These are phyloP conservation scores for Thelonectria rubi DNA, from an alignment of 2,329 filamentous ascomycete species.

Conservation along the genomic window DNA sequence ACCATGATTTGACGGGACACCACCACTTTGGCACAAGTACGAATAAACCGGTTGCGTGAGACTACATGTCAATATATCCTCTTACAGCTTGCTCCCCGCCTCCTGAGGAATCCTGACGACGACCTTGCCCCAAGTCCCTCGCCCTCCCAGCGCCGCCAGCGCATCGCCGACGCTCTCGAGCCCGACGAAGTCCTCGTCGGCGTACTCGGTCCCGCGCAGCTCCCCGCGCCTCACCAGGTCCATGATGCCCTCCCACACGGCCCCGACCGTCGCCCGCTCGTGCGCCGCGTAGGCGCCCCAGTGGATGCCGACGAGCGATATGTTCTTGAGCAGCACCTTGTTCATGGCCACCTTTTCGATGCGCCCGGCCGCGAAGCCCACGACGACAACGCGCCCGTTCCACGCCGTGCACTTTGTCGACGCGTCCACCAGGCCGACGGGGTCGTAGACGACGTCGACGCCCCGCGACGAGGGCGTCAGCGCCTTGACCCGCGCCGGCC, in stretches of 20 bases:
- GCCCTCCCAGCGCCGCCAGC: slow-evolving; percentile 77
- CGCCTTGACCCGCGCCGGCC: slow-evolving; percentile 76
- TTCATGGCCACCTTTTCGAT: slow-evolving; percentile 96
- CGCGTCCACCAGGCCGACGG: slow-evolving; percentile 87
- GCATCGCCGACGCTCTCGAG: slow-evolving; percentile 82
- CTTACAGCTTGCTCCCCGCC: slow-evolving; percentile 64
- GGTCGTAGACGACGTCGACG: slow-evolving; percentile 95
- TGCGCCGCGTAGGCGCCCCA: slow-evolving; percentile 86
- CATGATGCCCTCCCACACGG: slow-evolving; percentile 86
- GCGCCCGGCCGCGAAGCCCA: slow-evolving; percentile 78
- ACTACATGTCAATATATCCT: neutral
- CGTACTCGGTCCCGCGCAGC: slow-evolving; percentile 83
- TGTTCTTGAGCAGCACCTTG: slow-evolving; percentile 92
- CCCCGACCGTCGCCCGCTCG: slow-evolving; percentile 73
- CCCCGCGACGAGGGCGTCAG: slow-evolving; percentile 76
- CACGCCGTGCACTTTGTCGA: slow-evolving; percentile 92
- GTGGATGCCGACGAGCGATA: slow-evolving; percentile 86
- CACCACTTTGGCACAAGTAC: neutral
- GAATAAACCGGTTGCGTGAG: neutral
- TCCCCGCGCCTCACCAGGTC: slow-evolving; percentile 80
- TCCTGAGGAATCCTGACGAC: slow-evolving; percentile 84
- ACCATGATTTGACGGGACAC: slow-evolving; percentile 11
- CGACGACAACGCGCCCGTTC: slow-evolving; percentile 88
- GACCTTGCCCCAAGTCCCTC: slow-evolving; percentile 96
- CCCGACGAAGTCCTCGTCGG: slow-evolving; percentile 82